Evolutionary conservation across 2,329 filamentous ascomycete species (phyloP).

Genomic region (Trichophyton mentagrophytes): DNA sequence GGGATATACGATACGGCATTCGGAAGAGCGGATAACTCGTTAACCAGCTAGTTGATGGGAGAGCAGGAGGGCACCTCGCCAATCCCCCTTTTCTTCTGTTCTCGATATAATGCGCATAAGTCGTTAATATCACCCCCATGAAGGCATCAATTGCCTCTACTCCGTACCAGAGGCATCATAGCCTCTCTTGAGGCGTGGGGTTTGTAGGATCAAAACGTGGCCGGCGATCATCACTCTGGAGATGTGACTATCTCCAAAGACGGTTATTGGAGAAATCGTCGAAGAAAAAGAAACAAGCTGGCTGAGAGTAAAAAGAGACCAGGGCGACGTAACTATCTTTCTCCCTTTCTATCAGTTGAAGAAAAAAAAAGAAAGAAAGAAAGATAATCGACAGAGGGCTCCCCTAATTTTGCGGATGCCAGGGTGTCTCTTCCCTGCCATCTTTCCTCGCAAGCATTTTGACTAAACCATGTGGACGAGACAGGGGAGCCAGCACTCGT

Average conservation of each 20-base stretch:
- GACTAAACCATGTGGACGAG: not conserved
- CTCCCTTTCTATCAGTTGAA: not conserved
- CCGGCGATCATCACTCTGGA: not conserved
- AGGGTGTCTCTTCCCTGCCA: not conserved
- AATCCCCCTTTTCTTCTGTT: not conserved
- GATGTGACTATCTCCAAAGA: not conserved
- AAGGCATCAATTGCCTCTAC: not conserved
- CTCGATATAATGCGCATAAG: no score
- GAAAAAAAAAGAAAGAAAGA: not conserved
- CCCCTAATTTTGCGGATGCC: not conserved
- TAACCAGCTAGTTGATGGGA: not conserved
- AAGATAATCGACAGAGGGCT: not conserved
- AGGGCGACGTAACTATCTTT: not conserved
- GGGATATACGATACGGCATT: not conserved
- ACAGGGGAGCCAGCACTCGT: not conserved
- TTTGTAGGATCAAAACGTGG: not conserved
- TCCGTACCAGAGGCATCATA: not conserved
- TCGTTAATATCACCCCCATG: no score
- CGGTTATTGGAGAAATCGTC: not conserved
- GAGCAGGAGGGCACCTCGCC: not conserved
- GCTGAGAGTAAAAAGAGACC: not conserved
- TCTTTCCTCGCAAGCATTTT: no score
- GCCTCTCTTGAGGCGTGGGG: not conserved
- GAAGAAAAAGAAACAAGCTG: not conserved
- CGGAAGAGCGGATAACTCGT: not conserved